phyloP scores from a whole-genome alignment of 1,284 basidiomycete species.

The Marasmius oreades region DNA sequence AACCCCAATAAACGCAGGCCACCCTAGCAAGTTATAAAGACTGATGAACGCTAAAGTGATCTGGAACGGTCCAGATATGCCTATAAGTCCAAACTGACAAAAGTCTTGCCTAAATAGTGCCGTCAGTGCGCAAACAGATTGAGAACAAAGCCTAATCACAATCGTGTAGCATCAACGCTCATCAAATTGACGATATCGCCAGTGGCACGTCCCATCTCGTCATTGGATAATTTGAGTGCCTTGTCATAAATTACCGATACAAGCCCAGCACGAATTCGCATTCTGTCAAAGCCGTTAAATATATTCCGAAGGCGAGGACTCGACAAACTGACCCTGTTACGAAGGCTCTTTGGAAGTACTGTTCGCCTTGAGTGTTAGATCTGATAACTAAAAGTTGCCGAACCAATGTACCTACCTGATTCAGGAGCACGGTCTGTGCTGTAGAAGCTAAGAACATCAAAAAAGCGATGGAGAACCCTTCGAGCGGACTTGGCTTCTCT shows the following conservation, averaged over 20 bases:
- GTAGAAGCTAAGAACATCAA: slow-evolving; percentile 81
- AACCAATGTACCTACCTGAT: slow-evolving; percentile 59
- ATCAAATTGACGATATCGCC: slow-evolving; percentile 96
- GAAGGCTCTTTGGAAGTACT: slow-evolving; percentile 83
- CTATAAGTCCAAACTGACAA: slow-evolving; percentile 75
- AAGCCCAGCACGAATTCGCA: slow-evolving; percentile 88
- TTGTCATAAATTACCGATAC: slow-evolving; percentile 87
- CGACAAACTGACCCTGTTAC: slow-evolving; percentile 58
- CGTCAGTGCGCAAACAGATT: neutral
- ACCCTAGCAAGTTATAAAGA: slow-evolving; percentile 85
- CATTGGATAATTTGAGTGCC: slow-evolving; percentile 80
- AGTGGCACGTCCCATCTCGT: slow-evolving; percentile 75
- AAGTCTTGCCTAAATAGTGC: slow-evolving; percentile 60
- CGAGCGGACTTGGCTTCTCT: slow-evolving; percentile 31
- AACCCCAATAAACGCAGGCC: slow-evolving; percentile 91
- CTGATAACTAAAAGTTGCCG: neutral
- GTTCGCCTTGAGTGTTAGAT: slow-evolving; percentile 1
- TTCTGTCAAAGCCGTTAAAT: slow-evolving; percentile 32
- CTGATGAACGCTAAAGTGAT: slow-evolving; percentile 88
- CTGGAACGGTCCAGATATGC: slow-evolving; percentile 72
- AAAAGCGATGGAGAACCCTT: slow-evolving; percentile 76
- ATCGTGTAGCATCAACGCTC: slow-evolving; percentile 81
- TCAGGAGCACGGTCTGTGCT: slow-evolving; percentile 78
- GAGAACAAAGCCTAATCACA: slow-evolving; percentile 29
- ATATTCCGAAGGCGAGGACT: neutral